phyloP scores from a whole-genome alignment of 2,329 filamentous ascomycete species.

The Phialocephala sp. region DNA sequence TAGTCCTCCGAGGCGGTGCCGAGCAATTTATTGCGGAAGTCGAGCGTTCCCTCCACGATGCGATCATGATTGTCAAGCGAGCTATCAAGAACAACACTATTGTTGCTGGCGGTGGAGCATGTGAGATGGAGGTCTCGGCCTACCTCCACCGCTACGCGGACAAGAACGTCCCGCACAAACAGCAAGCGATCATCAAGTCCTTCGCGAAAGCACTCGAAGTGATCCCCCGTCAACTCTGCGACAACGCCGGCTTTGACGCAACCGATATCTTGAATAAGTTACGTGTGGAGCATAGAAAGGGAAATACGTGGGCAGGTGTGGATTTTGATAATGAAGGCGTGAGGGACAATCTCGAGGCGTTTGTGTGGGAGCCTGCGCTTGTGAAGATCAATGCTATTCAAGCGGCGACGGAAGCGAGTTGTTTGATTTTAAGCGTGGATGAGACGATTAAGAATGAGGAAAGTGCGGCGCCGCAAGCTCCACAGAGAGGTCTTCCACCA shows the following conservation, averaged over 20 bases:
- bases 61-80: conserved; percentile 99
- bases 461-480: conserved; percentile 82
- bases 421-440: conserved; percentile 93
- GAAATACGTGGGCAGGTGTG: conserved; percentile 91
- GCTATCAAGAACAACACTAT: conserved; percentile 94
- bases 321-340: conserved; percentile 94
- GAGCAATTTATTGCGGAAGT: conserved; percentile 99
- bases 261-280: conserved; percentile 97
- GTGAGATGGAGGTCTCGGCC: conserved; percentile 95
- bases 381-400: conserved; percentile 98
- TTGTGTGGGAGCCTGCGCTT: conserved; percentile 96
- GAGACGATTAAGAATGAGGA: conserved; percentile 99
- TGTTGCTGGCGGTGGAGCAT: conserved; percentile 91
- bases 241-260: conserved; percentile 97
- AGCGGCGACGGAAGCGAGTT: conserved; percentile 93
- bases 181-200: conserved; percentile 96
- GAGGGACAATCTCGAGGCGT: conserved; percentile 90
- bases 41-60: conserved; percentile 95
- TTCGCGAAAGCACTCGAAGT: conserved; percentile 98
- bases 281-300: conserved; percentile 94
- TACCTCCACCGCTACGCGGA: conserved; percentile 94
- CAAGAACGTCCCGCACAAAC: conserved; percentile 90
- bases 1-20: conserved; percentile 92
- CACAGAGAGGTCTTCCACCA: conserved; percentile 73
- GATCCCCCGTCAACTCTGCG: conserved; percentile 94